Evolutionary conservation across 2,329 filamentous ascomycete species (phyloP).

Genomic region (Remersonia thermophila): DNA sequence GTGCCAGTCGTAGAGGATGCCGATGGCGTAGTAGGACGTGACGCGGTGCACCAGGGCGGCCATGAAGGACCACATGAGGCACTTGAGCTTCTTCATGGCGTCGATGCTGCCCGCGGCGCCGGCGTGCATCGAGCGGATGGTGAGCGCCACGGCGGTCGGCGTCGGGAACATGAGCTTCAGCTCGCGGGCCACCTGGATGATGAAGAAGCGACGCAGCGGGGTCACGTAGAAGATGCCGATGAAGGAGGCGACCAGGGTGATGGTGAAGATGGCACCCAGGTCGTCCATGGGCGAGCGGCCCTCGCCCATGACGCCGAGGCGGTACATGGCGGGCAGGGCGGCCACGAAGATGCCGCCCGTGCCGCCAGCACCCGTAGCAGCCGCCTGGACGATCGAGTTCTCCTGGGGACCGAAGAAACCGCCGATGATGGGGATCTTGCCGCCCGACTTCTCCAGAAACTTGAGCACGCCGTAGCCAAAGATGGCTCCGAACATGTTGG

Average conservation of each 20-base stretch:
- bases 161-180: constrained; percentile 47
- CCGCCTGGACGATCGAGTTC: constrained; percentile 32
- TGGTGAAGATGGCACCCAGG: constrained; percentile 35
- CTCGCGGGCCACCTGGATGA: constrained; percentile 42
- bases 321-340: constrained; percentile 43
- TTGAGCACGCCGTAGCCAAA: constrained; percentile 45
- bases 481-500: constrained; percentile 36
- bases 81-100: constrained; percentile 44
- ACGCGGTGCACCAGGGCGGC: constrained; percentile 38
- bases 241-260: constrained; percentile 39
- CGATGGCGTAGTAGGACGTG: constrained; percentile 43
- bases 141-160: constrained; percentile 44
- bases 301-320: constrained; percentile 32
- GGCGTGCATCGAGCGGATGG: constrained; percentile 47
- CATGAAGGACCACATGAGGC: constrained; percentile 36
- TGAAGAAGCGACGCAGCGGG: constrained; percentile 43
- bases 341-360: constrained; percentile 42
- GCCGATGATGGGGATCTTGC: constrained; percentile 38
- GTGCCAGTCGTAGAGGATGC: constrained; percentile 47
- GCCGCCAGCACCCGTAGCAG: constrained; percentile 42
- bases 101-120: constrained; percentile 36
- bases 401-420: constrained; percentile 44
- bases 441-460: constrained; percentile 28
- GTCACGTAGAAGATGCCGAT: constrained; percentile 42
- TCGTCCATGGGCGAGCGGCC: constrained; percentile 30